Evolutionary conservation across 805 yeast genomes (phyloP).

Genomic region (Cyberlindnera galapagoensis): DNA sequence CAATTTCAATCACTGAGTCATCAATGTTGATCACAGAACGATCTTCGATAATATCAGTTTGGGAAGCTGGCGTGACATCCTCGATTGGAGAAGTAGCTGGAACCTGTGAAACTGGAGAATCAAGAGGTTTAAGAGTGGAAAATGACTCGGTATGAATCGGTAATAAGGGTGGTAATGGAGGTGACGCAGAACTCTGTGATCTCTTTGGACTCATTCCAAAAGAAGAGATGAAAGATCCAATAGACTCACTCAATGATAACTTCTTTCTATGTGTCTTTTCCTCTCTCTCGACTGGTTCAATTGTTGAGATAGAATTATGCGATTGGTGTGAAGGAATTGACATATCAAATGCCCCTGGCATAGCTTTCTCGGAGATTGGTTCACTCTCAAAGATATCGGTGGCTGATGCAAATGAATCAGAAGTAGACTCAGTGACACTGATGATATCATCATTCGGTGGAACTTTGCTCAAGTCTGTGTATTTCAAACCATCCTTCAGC

Average conservation of each 20-base stretch:
- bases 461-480: constrained; percentile 4
- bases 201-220: constrained; percentile 7
- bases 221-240: constrained; percentile 15
- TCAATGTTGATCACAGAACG: too few species aligned
- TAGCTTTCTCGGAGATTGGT: constrained; percentile 1
- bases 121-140: too few species aligned
- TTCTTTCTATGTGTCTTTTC: constrained; percentile 14
- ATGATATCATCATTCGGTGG: constrained; percentile 10
- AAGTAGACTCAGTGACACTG: constrained; percentile 14
- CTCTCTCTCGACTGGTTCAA: constrained; percentile 2
- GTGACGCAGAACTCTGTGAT: too few species aligned
- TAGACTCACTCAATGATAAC: constrained; percentile 18
- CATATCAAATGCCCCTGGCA: too few species aligned
- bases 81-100: too few species aligned
- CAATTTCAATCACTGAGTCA: too few species aligned
- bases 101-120: too few species aligned
- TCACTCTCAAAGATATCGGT: constrained; percentile 16
- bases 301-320: constrained; percentile 17
- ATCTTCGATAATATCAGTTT: too few species aligned
- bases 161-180: too few species aligned
- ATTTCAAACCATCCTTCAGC: constrained; percentile 15
- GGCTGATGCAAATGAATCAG: constrained; percentile 20
- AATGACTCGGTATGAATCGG: too few species aligned
- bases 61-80: constrained; percentile 3
- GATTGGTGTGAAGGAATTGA: constrained; percentile 10